A percentile compares a stretch with the other conserved stretches of the same genome.
phyloP scores from a whole-genome alignment of 352 stramenopile species.

The Globisporangium parvum region DNA sequence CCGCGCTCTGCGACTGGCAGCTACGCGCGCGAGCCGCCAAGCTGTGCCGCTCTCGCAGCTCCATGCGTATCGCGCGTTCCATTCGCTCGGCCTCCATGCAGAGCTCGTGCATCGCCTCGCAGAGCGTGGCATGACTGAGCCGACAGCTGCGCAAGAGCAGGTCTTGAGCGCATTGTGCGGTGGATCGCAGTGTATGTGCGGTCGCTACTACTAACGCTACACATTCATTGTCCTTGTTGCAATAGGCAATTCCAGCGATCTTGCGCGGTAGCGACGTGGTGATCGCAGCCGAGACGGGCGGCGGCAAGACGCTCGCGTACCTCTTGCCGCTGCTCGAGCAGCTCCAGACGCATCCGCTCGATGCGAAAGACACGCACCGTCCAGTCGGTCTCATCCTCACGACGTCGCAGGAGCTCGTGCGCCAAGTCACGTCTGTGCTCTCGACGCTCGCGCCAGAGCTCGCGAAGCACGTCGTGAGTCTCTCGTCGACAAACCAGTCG shows the following conservation, averaged over 20 bases:
- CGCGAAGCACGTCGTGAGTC: conserved; percentile 22
- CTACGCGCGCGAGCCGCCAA: too few relatives aligned
- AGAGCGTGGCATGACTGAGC: conserved; percentile 28
- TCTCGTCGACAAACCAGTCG: conserved; percentile 55
- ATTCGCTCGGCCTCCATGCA: conserved; percentile 41
- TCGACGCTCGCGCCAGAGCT: conserved; percentile 33
- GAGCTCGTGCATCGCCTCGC: conserved; percentile 30
- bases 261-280: conserved; percentile 76
- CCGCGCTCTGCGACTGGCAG: too few relatives aligned
- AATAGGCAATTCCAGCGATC: conserved; percentile 50
- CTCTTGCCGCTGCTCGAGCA: conserved; percentile 88
- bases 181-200: background rate
- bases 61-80: conserved; percentile 28
- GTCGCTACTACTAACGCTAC: background rate
- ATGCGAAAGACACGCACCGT: conserved; percentile 29
- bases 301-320: conserved; percentile 95
- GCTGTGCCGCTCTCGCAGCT: background rate
- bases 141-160: conserved; percentile 46
- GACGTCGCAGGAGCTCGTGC: conserved; percentile 83
- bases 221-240: too few relatives aligned
- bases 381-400: conserved; percentile 75
- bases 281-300: conserved; percentile 93
- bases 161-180: background rate
- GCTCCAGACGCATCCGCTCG: conserved; percentile 27
- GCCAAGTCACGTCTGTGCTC: conserved; percentile 55